phyloP scores from a whole-genome alignment of 495 filamentous ascomycete genomes.

The Daldinia vernicosa region DNA sequence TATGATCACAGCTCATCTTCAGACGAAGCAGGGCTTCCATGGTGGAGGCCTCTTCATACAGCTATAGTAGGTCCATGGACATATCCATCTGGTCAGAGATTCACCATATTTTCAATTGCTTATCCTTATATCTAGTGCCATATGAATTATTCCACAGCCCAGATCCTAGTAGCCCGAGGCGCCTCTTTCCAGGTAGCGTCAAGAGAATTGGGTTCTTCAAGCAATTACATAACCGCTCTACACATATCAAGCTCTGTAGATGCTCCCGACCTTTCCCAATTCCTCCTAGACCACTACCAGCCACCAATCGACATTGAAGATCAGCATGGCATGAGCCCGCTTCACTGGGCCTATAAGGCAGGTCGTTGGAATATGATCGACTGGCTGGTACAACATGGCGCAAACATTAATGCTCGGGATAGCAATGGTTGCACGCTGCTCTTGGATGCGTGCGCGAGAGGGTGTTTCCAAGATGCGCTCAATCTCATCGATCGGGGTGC shows the following conservation, averaged over 20 bases:
- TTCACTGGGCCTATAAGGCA: conserved; percentile 15
- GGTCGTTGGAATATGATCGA: conserved; percentile 5
- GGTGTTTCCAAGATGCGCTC: neutral
- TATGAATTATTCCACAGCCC: neutral
- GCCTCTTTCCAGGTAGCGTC: conserved; percentile 16
- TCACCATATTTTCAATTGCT: neutral
- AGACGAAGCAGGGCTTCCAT: neutral
- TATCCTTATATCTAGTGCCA: conserved; percentile 7
- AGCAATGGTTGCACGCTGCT: conserved; percentile 2
- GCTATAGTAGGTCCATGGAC: conserved; percentile 21
- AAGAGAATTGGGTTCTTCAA: conserved; percentile 3
- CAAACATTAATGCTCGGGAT: neutral
- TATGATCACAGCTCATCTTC: neutral
- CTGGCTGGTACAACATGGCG: conserved; percentile 10
- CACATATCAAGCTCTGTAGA: conserved; percentile 1
- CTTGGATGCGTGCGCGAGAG: conserved; percentile 1
- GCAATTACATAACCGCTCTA: conserved; percentile 15
- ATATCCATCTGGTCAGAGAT: neutral
- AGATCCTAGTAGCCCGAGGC: conserved; percentile 11
- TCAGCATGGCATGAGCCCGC: conserved; percentile 7
- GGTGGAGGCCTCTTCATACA: conserved; percentile 26
- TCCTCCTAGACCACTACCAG: conserved; percentile 8
- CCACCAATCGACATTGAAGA: conserved; percentile 18
- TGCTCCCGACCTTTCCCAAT: neutral
- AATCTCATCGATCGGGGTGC: neutral